Evolutionary conservation across 225 moss, liverwort and hornwort species (phyloP).

Genomic region (Marchantia paleacea): DNA sequence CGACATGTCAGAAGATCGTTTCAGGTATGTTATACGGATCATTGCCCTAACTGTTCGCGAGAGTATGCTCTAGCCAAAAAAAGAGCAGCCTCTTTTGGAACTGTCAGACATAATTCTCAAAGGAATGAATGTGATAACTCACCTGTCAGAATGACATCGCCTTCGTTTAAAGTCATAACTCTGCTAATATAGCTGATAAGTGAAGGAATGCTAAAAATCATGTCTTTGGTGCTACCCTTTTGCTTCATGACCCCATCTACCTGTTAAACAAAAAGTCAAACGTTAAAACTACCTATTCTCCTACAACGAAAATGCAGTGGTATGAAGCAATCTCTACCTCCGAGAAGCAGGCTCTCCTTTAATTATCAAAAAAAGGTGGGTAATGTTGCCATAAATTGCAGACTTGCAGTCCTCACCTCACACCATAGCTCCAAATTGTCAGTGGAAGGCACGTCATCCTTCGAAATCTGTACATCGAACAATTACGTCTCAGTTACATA

Average conservation of each 20-base stretch:
- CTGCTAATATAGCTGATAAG: conserved; percentile 74
- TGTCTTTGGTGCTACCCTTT: conserved; percentile 76
- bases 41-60: not conserved
- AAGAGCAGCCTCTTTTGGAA: not conserved
- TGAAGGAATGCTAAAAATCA: conserved; percentile 76
- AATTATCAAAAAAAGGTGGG: not conserved
- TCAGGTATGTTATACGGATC: not conserved
- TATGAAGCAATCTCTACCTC: not conserved
- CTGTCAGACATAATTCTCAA: not conserved
- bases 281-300: not conserved
- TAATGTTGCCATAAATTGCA: not conserved
- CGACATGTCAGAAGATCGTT: not conserved
- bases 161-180: conserved; percentile 80
- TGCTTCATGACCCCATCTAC: conserved; percentile 80
- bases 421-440: conserved; percentile 80
- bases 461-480: conserved; percentile 56
- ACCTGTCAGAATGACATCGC: conserved; percentile 84
- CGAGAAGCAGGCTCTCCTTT: not conserved
- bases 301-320: not conserved
- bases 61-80: not conserved
- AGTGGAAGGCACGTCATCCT: conserved; percentile 61
- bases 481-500: not conserved
- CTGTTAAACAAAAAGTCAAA: conserved; percentile 34
- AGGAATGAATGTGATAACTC: not conserved
- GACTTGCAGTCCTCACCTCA: conserved; percentile 46